Evolutionary conservation across 2,329 filamentous ascomycete species (phyloP), one percentile per base, ranked within the genome.

Genomic region (Ampelomyces quisqualis): DNA sequence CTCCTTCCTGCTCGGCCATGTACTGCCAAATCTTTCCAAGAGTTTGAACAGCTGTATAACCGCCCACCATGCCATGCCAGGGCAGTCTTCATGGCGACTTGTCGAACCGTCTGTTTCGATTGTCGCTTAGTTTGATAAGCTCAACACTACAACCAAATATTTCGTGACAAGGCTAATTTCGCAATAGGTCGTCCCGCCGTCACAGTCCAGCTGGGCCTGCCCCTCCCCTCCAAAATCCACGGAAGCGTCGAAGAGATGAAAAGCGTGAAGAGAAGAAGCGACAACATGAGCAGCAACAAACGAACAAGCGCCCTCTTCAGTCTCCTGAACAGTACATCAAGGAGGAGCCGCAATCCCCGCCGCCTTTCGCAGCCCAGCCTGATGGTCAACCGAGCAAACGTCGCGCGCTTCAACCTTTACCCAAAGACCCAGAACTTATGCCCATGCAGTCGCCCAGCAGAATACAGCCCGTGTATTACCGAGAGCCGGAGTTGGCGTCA

Each of bases 341-440:
- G 58, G 75, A 79, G 51, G 81, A 84, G 57, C 79, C 80, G 6
- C 68, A 81, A 13, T 84, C 81, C 9, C 81, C 81, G 14, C 78
- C 78, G 28, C 76, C 77, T 1, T 77, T 82, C 45, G 65, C 72
- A 10, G 53, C 55, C 14, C 50, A 69, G 28, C 45, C 68, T 24
- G 67, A 72, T 34, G 33, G 60, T 19, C 68, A 68, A 28, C 57
- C 66, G 5, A 65, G 69, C 34, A 68, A 69, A 38, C 68, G 69
- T 23, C 60, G 71, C 40, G 65, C 67, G 31, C 57, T 68, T 11
- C 64, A 70, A 30, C 58, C 66, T 17, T 28, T 59, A 23, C 54
- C 63, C 7, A 57, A 60, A 13, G 65, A 73, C 37, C 53, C 69
- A 27, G 71, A 74, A 48, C 51, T 70, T 8, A 50, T 68, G 13